These are phyloP conservation scores for Harrya chromipes DNA, from an alignment of 768 basidiomycete genomes.

Conservation along the genomic window DNA sequence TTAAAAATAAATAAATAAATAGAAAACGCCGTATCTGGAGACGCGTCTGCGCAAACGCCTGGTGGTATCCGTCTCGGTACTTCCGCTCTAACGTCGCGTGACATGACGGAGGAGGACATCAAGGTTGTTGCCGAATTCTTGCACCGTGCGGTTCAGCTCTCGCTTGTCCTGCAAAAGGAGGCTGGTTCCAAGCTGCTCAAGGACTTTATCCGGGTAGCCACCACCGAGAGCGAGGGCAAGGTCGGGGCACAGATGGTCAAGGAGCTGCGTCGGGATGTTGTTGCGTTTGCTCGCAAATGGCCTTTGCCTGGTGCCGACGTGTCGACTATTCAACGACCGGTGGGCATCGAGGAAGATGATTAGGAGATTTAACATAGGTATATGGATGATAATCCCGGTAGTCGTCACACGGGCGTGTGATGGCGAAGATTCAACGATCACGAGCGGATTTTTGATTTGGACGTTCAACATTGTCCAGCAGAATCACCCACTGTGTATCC, in stretches of 20 bases:
- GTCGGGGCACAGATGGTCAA: conserved; percentile 67
- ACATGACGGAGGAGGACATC: conserved; percentile 88
- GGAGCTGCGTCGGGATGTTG: conserved; percentile 77
- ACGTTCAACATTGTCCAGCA: conserved; percentile 33
- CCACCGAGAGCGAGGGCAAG: conserved; percentile 62
- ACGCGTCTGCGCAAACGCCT: conserved; percentile 91
- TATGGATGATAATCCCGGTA: conserved; percentile 1
- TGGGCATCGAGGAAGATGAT: conserved; percentile 58
- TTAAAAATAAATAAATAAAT: too few species aligned
- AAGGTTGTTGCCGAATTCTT: conserved; percentile 86
- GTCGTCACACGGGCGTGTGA: background rate
- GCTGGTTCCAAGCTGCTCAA: conserved; percentile 92
- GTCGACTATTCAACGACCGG: conserved; percentile 49
- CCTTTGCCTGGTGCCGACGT: conserved; percentile 86
- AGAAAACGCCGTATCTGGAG: conserved; percentile 98
- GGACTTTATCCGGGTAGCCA: conserved; percentile 88
- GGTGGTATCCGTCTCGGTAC: conserved; percentile 98
- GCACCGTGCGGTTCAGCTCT: conserved; percentile 91
- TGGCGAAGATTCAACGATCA: conserved; percentile 56
- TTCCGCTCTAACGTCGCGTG: conserved; percentile 89
- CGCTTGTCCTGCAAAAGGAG: conserved; percentile 87
- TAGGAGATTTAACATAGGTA: conserved; percentile 12
- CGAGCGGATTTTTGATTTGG: conserved; percentile 24
- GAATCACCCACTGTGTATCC: background rate
- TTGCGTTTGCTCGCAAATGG: conserved; percentile 79